phyloP scores from a whole-genome alignment of 164 flowering plant species.

The Berberis thunbergii region DNA sequence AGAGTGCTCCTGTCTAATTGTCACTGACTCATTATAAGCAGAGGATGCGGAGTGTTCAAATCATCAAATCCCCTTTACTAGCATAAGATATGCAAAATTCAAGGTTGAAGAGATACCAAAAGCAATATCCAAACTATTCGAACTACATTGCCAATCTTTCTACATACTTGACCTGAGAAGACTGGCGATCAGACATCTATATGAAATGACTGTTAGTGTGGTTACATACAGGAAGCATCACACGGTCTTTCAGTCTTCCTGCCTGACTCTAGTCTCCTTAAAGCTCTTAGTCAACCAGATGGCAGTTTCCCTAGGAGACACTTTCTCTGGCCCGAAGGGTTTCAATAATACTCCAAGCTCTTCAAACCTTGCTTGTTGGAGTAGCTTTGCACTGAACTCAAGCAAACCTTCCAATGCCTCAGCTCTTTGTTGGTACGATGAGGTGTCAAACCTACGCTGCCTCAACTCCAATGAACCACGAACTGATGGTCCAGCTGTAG shows the following conservation, averaged over 20 bases:
- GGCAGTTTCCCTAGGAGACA: constrained; percentile 94
- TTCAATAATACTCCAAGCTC: constrained; percentile 84
- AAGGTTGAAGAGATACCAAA: too few species aligned
- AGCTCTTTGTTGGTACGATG: constrained; percentile 87
- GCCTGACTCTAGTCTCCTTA: constrained; percentile 49
- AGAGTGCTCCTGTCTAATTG: too few species aligned
- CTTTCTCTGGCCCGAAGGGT: constrained; percentile 96
- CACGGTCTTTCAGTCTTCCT: constrained; percentile 4
- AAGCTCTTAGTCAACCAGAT: constrained; percentile 96
- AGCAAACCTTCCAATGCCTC: constrained; percentile 96
- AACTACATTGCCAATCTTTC: too few species aligned
- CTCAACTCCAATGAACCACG: constrained; percentile 45
- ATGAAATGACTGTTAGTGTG: too few species aligned
- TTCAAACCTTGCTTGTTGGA: constrained; percentile 79
- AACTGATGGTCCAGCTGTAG: constrained; percentile 38
- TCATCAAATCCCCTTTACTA: too few species aligned
- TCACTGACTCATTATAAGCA: too few species aligned
- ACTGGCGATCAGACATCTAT: too few species aligned
- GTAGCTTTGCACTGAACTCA: constrained; percentile 82
- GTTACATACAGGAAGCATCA: not conserved
- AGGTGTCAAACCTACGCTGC: constrained; percentile 54
- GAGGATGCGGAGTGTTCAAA: too few species aligned
- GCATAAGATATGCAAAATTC: too few species aligned
- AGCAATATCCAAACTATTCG: too few species aligned
- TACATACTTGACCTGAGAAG: too few species aligned